Conservation (phyloP, 2,329 filamentous ascomycete genomes). For the Verticillium isaacii region DNA sequence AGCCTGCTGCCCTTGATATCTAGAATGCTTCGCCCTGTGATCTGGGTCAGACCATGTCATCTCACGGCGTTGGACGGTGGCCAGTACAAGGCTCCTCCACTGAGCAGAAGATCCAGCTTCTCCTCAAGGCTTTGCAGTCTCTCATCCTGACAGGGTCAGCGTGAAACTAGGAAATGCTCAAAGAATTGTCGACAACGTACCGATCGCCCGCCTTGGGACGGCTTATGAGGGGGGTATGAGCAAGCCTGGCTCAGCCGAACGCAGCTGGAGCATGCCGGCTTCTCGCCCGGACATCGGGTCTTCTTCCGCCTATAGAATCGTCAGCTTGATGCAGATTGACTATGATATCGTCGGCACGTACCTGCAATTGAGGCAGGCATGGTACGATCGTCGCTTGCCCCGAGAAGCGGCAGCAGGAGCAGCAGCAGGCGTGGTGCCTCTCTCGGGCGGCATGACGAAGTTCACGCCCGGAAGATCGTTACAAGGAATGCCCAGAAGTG, state of each 20-base stretch:
- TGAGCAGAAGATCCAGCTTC: slow-evolving; percentile 45
- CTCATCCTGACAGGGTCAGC: slow-evolving; percentile 33
- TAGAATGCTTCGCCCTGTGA: slow-evolving; percentile 22
- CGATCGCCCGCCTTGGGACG: slow-evolving; percentile 35
- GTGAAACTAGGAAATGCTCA: not conserved
- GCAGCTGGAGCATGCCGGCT: slow-evolving; percentile 46
- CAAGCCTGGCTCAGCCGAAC: slow-evolving; percentile 42
- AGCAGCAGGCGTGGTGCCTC: slow-evolving; percentile 17
- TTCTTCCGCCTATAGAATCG: slow-evolving; percentile 37
- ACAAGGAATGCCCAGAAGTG: not conserved
- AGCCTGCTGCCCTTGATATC: slow-evolving; percentile 18
- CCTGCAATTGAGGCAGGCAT: slow-evolving; percentile 44
- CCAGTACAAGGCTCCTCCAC: slow-evolving; percentile 29
- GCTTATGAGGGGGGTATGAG: slow-evolving; percentile 34
- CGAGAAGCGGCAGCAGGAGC: slow-evolving; percentile 13
- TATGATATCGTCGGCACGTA: slow-evolving; percentile 16
- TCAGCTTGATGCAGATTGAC: slow-evolving; percentile 5
- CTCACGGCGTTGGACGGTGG: slow-evolving; percentile 8
- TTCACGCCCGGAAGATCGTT: not conserved
- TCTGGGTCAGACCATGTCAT: slow-evolving; percentile 21
- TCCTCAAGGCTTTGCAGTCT: slow-evolving; percentile 45
- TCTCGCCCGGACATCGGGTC: slow-evolving; percentile 46
- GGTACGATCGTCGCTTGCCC: slow-evolving; percentile 32
- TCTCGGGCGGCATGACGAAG: slow-evolving; percentile 24
- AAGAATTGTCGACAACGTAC: slow-evolving; percentile 23